Evolutionary conservation across 768 basidiomycete species (phyloP), one percentile per base, ranked within the genome.

Genomic region (Hygrocybe coccinea): DNA sequence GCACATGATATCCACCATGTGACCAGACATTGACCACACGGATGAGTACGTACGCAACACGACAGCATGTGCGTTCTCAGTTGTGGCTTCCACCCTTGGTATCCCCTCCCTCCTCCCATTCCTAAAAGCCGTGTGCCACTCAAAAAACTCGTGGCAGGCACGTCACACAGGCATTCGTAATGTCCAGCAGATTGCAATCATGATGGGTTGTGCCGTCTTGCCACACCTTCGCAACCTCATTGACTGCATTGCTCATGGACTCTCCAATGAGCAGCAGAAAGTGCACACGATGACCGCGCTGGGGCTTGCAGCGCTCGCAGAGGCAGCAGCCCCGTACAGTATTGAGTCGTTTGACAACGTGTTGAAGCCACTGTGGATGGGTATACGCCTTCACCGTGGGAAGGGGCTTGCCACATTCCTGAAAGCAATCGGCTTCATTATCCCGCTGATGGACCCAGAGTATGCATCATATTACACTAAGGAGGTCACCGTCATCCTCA

Each of bases 1-100:
- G 2, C 97, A 99, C 74, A 98, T 98, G 97, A 99, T 99, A 64
- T 99, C 97, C 35, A 99, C 95, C 17, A 98, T 99, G 95, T 88
- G 95, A 63, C 95, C 97, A 2, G 95, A 99, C 78, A 98, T 98
- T 59, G 95, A 99, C 71, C 95, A 98, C 64, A 94, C 97, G 43
- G 95, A 99, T 67, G 97, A 99, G 72, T 98, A 99, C 61, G 95
- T 98, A 3, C 90, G 95, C 57, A 99, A 99, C 71, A 99, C 97
- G 43, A 98, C 95, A 14, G 95, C 97, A 36, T 89, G 97, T 64
- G 97, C 97, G 3, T 94, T 98, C 79, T 97, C 95, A 24, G 97
- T 99, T 55, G 95, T 98, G 55, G 97, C 97, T 10, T 98, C 95
- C 1, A 97, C 97, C 1, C 88, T 99, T 56, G 95, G 97, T 63